Evolutionary conservation across 306 rosid species (phyloP), one percentile per base, ranked within the genome.

Genomic region (Cucurbita ficifolia): DNA sequence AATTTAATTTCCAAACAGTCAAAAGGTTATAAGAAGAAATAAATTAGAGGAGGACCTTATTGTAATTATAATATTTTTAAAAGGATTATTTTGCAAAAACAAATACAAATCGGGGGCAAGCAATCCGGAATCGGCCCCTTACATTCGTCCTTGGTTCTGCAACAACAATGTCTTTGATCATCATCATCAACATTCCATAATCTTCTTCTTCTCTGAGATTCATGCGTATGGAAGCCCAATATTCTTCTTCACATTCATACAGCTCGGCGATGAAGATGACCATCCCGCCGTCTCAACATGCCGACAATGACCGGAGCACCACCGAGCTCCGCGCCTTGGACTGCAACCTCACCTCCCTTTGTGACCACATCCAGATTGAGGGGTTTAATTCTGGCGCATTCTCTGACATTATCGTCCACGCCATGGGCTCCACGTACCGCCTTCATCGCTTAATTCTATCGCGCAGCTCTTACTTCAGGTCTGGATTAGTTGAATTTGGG

Each of bases 381-480:
- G 99, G 99, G 53, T 94, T 91, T 90, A 90, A 83, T 51, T 83
- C 99, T 52, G 91, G 95, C 53, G 80, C 89, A 17, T 91, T 94
- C 85, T 91, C 96, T 73, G 99, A 94, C 54, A 82, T 94, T 76
- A 76, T 94, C 36, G 89, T 94, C 52, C 85, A 86, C 75, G 90
- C 99, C 72, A 87, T 88, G 95, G 92, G 89, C 65, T 87, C 97
- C 75, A 81, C 97, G 80, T 94, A 86, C 86, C 91, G 43, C 76
- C 99, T 91, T 81, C 99, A 94, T 76, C 99, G 97, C 71, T 89
- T 94, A 55, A 86, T 94, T 74, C 91, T 94, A 73, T 91, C 99
- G 8, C 99, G 99, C 75, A 94, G 99, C 82, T 91, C 98, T 13
- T 94, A 94, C 85, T 94, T 94, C 88, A 84, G 98, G 98, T 92